These are phyloP conservation scores for Cytospora chrysosperma DNA, from an alignment of 2,329 filamentous ascomycete genomes.

Conservation along the genomic window DNA sequence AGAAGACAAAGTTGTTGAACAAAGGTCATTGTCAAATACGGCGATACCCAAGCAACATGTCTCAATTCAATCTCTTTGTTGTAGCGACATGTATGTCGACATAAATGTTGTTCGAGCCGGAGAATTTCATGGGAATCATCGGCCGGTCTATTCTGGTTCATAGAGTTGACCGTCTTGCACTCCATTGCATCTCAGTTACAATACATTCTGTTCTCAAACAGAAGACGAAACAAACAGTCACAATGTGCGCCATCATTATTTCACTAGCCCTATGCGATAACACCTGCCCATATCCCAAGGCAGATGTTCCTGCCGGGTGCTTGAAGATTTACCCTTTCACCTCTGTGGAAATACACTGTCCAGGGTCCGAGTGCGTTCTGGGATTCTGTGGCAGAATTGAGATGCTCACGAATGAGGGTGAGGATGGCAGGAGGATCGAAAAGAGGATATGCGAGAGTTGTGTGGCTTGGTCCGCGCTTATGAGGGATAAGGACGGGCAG, in stretches of 20 bases:
- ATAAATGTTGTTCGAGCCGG: not conserved
- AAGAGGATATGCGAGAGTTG: conserved; percentile 9
- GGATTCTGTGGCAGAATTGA: not conserved
- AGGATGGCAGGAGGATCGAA: not conserved
- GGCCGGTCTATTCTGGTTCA: not conserved
- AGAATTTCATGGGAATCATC: no score
- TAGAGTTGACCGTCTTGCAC: not conserved
- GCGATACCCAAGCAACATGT: not conserved
- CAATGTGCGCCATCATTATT: conserved; percentile 5
- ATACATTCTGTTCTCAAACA: not conserved
- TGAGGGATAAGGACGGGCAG: not conserved
- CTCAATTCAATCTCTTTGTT: not conserved
- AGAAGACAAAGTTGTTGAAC: not conserved
- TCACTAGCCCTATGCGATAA: conserved; percentile 5
- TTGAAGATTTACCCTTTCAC: conserved; percentile 6
- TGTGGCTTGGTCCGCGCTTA: conserved; percentile 2
- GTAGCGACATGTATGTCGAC: not conserved
- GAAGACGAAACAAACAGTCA: not conserved
- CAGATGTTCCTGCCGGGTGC: not conserved
- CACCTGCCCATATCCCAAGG: not conserved
- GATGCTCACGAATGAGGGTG: not conserved
- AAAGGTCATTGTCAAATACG: not conserved
- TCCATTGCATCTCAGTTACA: not conserved
- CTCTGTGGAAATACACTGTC: not conserved
- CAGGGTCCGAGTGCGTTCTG: not conserved